phyloP scores from a whole-genome alignment of 2,329 filamentous ascomycete species.

The Allantophomopsis cytisporea region DNA sequence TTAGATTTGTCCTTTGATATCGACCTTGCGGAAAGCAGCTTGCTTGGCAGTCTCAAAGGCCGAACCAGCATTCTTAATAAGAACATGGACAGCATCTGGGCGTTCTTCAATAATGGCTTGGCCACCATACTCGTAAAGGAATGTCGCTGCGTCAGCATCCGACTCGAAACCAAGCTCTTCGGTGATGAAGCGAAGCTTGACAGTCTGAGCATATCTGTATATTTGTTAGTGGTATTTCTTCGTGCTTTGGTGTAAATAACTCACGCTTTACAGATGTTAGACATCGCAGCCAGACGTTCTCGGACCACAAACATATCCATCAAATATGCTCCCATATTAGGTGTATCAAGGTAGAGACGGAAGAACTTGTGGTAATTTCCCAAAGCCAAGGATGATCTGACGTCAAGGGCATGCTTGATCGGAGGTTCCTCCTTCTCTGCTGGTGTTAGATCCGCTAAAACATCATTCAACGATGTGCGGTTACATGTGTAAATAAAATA shows the following conservation, averaged over 20 bases:
- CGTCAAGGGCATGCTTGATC: conserved; percentile 82
- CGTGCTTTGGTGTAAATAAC: conserved; percentile 23
- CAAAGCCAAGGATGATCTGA: conserved; percentile 81
- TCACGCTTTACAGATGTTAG: conserved; percentile 90
- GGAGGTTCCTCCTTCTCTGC: conserved; percentile 80
- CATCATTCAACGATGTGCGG: conserved; percentile 94
- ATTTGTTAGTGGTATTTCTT: conserved; percentile 28
- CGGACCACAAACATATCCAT: conserved; percentile 99
- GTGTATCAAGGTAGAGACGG: conserved; percentile 84
- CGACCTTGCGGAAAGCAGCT: conserved; percentile 72
- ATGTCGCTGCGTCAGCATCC: conserved; percentile 80
- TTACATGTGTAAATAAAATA: conserved; percentile 99
- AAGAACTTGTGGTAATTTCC: conserved; percentile 98
- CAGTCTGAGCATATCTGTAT: conserved; percentile 76
- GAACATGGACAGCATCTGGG: conserved; percentile 57
- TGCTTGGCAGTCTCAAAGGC: conserved; percentile 64
- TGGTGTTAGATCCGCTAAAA: conserved; percentile 95
- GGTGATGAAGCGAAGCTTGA: conserved; percentile 82
- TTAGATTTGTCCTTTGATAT: conserved; percentile 94
- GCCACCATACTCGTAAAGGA: conserved; percentile 70
- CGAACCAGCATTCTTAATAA: conserved; percentile 57
- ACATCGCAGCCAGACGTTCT: conserved; percentile 80
- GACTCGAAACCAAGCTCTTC: conserved; percentile 94
- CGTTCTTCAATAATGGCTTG: conserved; percentile 67
- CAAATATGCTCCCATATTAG: conserved; percentile 94